Evolutionary conservation across 352 stramenopile genomes (phyloP), one percentile per base, ranked within the genome.

Genomic region (Elongisporangium undulatum): DNA sequence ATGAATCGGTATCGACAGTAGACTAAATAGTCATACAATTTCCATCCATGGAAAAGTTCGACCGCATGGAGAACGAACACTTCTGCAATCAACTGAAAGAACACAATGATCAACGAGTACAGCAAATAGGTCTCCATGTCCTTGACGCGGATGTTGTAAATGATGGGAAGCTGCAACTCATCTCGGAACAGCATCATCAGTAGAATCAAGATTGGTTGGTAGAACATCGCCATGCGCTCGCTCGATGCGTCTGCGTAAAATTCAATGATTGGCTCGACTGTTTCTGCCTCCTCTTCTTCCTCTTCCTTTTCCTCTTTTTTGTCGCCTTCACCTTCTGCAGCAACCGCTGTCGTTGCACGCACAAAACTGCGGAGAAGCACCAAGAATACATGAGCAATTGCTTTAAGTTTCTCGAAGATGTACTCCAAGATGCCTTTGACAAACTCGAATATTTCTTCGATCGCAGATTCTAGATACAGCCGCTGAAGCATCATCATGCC

Each of bases 51-150:
- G 65, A 98, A 98, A 19, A 98, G 85, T 75, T 99, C 96, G n/a
- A 98, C 80, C 4, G 94, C 80, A 64, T 97, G 94, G 26, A 98
- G 87, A 38, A 99, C 88, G 63, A 99, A 98, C 5, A 98, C 85
- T 65, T 99, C 96, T 7, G 80, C 79, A 23, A 97, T 76, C 17
- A 98, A 77, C 76, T 98, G 92, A 67, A 99, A 99, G 34, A 91
- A 74, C 38, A 99, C 87, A 49, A 98, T 97, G 48, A 98, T 91
- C 13, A 98, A 67, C 17, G 90, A 94, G 67, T 98, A 99, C 64
- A 90, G 92, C 3, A 98, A 64, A 72, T 99, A 99, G 59, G 98
- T 98, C 67, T 98, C 86, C 94, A 99, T 98, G 66, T 99, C 96
- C 59, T 98, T 96, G 59, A 98, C 90, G 57, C 96, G 93, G 68